Evolutionary conservation across 1,284 basidiomycete genomes (phyloP).

Genomic region (Acaromyces ingoldii): DNA sequence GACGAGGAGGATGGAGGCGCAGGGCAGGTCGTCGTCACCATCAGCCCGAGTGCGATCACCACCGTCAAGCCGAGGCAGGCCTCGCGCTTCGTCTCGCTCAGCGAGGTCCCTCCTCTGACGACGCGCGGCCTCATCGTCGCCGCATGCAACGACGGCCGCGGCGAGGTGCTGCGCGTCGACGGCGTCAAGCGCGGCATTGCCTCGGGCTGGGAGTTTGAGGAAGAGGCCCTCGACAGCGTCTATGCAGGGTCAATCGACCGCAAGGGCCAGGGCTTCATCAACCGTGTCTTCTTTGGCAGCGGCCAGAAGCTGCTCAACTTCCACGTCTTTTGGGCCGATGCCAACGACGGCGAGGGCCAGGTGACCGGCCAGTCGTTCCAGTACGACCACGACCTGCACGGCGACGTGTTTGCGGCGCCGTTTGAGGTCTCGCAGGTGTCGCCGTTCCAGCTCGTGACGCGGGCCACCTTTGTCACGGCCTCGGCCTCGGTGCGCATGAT

Average conservation of each 20-base stretch:
- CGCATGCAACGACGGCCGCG: slow-evolving; percentile 25
- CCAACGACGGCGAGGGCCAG: slow-evolving; percentile 58
- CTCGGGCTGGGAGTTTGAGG: slow-evolving; percentile 42
- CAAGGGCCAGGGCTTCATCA: slow-evolving; percentile 62
- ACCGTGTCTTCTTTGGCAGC: slow-evolving; percentile 61
- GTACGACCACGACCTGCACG: slow-evolving; percentile 68
- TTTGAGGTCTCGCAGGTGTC: slow-evolving; percentile 58
- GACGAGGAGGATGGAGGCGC: not conserved
- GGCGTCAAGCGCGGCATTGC: slow-evolving; percentile 16
- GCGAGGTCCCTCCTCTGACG: slow-evolving; percentile 32
- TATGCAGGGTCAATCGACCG: slow-evolving; percentile 60
- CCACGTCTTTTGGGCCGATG: slow-evolving; percentile 62
- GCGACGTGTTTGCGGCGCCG: slow-evolving; percentile 58
- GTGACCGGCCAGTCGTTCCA: slow-evolving; percentile 65
- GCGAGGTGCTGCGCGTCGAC: slow-evolving; percentile 33
- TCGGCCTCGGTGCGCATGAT: slow-evolving; percentile 75
- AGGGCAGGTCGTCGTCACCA: not conserved
- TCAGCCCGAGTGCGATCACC: not conserved
- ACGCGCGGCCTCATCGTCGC: slow-evolving; percentile 39
- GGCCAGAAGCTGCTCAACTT: slow-evolving; percentile 52
- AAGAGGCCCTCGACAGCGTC: slow-evolving; percentile 44
- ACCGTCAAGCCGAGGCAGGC: slow-evolving; percentile 15
- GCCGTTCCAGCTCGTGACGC: slow-evolving; percentile 55
- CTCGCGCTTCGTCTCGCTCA: slow-evolving; percentile 19
- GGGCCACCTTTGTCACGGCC: slow-evolving; percentile 65